Evolutionary conservation across 805 yeast species (phyloP).

Genomic region (Myxozyma nipponensis): DNA sequence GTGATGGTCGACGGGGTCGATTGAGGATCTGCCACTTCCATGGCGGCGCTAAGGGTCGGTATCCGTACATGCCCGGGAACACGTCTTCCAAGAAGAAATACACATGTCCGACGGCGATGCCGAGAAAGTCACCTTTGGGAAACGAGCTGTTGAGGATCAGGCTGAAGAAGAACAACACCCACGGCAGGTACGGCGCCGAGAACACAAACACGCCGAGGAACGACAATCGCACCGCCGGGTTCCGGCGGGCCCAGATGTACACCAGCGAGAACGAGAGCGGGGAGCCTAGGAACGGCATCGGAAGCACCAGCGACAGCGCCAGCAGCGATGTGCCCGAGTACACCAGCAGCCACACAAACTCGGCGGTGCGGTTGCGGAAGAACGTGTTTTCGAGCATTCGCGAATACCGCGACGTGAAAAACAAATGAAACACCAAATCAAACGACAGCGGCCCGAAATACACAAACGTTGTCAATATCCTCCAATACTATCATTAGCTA

Average conservation of each 20-base stretch:
- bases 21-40: conserved; percentile 37
- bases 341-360: conserved; percentile 42
- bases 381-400: conserved; percentile 41
- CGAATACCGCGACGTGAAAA: conserved; percentile 41
- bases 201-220: conserved; percentile 44
- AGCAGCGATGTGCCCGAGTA: conserved; percentile 36
- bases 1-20: neutral
- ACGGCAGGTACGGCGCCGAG: conserved; percentile 45
- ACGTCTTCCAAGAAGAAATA: conserved; percentile 43
- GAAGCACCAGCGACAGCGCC: conserved; percentile 34
- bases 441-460: conserved; percentile 44
- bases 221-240: conserved; percentile 42
- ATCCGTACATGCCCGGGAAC: conserved; percentile 40
- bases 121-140: conserved; percentile 35
- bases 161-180: conserved; percentile 37
- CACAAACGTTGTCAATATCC: conserved; percentile 42
- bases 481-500: conserved; percentile 36
- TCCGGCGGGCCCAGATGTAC: conserved; percentile 48
- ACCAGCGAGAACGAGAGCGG: conserved; percentile 40
- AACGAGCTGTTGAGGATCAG: conserved; percentile 26
- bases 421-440: conserved; percentile 38
- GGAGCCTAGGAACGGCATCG: conserved; percentile 40
- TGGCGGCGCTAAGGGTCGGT: conserved; percentile 42
- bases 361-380: conserved; percentile 34
- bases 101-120: conserved; percentile 45